Percentiles rank a stretch among this genome's conserved stretches.
phyloP scores from a whole-genome alignment of 176 grass and related monocot genomes.

The Dendrocalamus sinicus region DNA sequence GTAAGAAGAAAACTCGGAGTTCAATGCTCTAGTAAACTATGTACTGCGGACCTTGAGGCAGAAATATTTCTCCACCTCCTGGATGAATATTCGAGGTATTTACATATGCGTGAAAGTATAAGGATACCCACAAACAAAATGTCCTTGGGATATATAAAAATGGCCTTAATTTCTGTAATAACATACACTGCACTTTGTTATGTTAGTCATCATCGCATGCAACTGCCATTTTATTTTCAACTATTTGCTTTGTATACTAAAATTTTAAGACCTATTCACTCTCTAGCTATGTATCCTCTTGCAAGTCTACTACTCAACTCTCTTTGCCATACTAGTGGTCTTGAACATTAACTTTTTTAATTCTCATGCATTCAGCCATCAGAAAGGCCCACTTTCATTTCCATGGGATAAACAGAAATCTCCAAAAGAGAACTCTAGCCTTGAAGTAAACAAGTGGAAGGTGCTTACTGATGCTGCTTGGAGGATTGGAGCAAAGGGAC shows the following conservation, averaged over 20 bases:
- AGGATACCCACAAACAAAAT: neutral
- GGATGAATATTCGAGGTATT: conserved; percentile 85
- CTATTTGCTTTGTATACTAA: neutral
- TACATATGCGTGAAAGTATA: neutral
- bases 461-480: conserved; percentile 60
- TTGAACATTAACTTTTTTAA: conserved; percentile 11
- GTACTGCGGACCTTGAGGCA: conserved; percentile 82
- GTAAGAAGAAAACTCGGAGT: conserved; percentile 76
- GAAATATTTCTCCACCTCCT: conserved; percentile 96
- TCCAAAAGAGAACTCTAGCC: conserved; percentile 54
- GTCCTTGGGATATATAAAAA: neutral
- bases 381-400: conserved; percentile 57
- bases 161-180: neutral
- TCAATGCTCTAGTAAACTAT: conserved; percentile 77
- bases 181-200: conserved; percentile 14
- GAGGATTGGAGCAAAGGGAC: conserved; percentile 73
- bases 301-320: conserved; percentile 28
- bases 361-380: conserved; percentile 34
- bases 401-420: conserved; percentile 59
- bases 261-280: neutral
- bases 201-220: conserved; percentile 9
- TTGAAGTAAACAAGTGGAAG: conserved; percentile 81
- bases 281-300: conserved; percentile 20
- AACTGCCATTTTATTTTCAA: neutral
- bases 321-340: neutral